Conservation (phyloP, 1,284 basidiomycete genomes). For the Puccinia sorghi region DNA sequence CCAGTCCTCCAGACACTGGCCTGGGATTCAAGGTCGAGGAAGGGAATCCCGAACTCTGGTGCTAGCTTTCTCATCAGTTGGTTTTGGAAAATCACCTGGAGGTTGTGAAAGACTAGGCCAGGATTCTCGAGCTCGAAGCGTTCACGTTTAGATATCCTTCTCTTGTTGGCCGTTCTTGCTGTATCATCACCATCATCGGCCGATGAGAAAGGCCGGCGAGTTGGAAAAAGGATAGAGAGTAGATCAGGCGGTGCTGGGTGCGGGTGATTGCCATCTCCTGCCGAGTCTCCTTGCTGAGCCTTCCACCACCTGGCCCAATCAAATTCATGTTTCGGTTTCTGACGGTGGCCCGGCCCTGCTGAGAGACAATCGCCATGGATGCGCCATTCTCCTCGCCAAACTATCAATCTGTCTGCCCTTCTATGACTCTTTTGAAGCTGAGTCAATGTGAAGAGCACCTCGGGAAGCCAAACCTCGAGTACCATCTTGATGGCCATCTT, state of each 20-base stretch:
- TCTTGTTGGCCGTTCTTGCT: background rate
- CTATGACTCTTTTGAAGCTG: slow-evolving; percentile 16
- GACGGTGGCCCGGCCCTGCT: background rate
- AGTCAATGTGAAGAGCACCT: slow-evolving; percentile 54
- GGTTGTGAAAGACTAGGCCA: slow-evolving; percentile 54
- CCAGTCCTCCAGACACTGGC: slow-evolving; percentile 54
- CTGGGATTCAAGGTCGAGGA: slow-evolving; percentile 55
- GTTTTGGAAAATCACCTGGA: slow-evolving; percentile 56
- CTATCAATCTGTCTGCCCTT: slow-evolving; percentile 52
- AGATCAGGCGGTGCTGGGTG: slow-evolving; percentile 50
- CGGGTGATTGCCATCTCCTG: slow-evolving; percentile 52
- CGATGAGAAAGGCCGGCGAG: background rate
- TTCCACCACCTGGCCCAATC: slow-evolving; percentile 50
- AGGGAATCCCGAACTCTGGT: slow-evolving; percentile 54
- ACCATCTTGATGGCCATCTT: slow-evolving; percentile 50
- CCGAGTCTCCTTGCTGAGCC: slow-evolving; percentile 43
- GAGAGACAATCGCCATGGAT: slow-evolving; percentile 53
- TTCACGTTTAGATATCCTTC: background rate
- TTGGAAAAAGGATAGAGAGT: slow-evolving; percentile 31
- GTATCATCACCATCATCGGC: slow-evolving; percentile 15
- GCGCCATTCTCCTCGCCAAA: slow-evolving; percentile 56
- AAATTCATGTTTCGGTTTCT: background rate
- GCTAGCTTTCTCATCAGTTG: slow-evolving; percentile 52
- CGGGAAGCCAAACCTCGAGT: slow-evolving; percentile 54
- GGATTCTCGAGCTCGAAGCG: background rate